Conservation (phyloP, 208 protist genomes). For the Acanthamoeba castellanii region DNA sequence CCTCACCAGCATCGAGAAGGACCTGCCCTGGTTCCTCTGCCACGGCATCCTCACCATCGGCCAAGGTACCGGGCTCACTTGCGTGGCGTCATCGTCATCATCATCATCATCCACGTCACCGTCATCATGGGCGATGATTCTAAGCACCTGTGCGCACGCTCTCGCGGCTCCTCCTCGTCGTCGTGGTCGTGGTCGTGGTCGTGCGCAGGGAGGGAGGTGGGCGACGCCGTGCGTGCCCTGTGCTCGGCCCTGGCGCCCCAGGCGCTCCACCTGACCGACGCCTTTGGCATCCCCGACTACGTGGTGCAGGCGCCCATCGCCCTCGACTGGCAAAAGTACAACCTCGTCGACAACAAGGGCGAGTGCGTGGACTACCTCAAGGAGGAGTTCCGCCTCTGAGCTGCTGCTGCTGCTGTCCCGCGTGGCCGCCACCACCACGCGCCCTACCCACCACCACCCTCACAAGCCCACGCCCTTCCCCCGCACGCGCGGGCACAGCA, state of each 20-base stretch:
- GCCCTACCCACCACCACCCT: too few relatives aligned
- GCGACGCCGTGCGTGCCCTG: slow-evolving; percentile 66
- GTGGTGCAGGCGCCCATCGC: slow-evolving; percentile 85
- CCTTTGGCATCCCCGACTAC: slow-evolving; percentile 87
- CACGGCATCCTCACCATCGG: slow-evolving; percentile 21
- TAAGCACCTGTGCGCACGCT: not conserved
- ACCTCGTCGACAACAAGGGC: slow-evolving; percentile 73
- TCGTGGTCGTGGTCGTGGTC: too few relatives aligned
- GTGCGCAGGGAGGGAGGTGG: slow-evolving; percentile 7
- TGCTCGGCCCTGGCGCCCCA: slow-evolving; percentile 76
- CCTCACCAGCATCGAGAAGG: slow-evolving; percentile 61
- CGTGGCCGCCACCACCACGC: too few relatives aligned
- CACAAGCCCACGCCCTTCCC: too few relatives aligned
- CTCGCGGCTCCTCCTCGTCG: too few relatives aligned
- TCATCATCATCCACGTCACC: too few relatives aligned
- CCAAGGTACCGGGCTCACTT: slow-evolving; percentile 15
- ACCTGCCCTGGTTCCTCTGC: slow-evolving; percentile 75
- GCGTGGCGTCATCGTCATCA: too few relatives aligned
- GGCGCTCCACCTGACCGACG: slow-evolving; percentile 82
- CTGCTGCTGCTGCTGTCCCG: too few relatives aligned
- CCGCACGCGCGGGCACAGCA: too few relatives aligned
- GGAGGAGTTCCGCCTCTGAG: not conserved
- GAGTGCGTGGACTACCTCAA: slow-evolving; percentile 59
- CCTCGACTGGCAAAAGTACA: slow-evolving; percentile 80
- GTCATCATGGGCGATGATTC: not conserved